These are phyloP conservation scores for Neopestalotiopsis clavispora DNA, from an alignment of 2,329 filamentous ascomycete species.

Conservation along the genomic window DNA sequence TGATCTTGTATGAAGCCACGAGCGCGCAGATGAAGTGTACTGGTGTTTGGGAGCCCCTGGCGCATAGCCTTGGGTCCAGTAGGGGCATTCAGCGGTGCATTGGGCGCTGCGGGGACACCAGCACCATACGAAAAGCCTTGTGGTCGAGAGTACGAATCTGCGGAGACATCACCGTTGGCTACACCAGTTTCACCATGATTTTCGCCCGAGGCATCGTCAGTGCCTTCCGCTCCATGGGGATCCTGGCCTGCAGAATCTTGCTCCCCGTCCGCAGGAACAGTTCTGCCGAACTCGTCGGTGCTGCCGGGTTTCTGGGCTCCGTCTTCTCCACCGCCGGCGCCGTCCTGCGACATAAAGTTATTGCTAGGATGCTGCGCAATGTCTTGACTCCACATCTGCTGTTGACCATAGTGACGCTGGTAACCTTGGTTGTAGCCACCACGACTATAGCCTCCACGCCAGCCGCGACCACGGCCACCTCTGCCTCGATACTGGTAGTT, in stretches of 20 bases:
- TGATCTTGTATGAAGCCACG: slow-evolving; percentile 51
- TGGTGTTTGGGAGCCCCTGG: slow-evolving; percentile 83
- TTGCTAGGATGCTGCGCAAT: slow-evolving; percentile 26
- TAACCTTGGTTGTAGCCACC: slow-evolving; percentile 60
- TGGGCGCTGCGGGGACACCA: slow-evolving; percentile 33
- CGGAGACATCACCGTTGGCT: slow-evolving; percentile 40
- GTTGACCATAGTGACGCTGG: slow-evolving; percentile 30
- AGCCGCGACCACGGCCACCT: slow-evolving; percentile 60
- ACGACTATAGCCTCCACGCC: slow-evolving; percentile 55
- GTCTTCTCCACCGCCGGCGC: slow-evolving; percentile 24
- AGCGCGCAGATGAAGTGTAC: slow-evolving; percentile 68
- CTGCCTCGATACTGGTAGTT: slow-evolving; percentile 72
- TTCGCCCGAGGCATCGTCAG: slow-evolving; percentile 29
- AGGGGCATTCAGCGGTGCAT: slow-evolving; percentile 73
- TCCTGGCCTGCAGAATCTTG: slow-evolving; percentile 30
- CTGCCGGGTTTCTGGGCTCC: slow-evolving; percentile 32
- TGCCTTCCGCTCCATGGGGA: slow-evolving; percentile 20
- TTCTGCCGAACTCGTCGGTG: slow-evolving; percentile 47
- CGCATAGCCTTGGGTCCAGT: slow-evolving; percentile 95
- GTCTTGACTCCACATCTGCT: slow-evolving; percentile 30
- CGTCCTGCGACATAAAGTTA: slow-evolving; percentile 25
- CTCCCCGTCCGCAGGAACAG: slow-evolving; percentile 33
- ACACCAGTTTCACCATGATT: slow-evolving; percentile 33
- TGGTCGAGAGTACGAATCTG: slow-evolving; percentile 30
- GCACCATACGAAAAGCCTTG: slow-evolving; percentile 31